These are phyloP conservation scores for Rosa chinensis DNA, from an alignment of 306 rosid species.

Conservation along the genomic window DNA sequence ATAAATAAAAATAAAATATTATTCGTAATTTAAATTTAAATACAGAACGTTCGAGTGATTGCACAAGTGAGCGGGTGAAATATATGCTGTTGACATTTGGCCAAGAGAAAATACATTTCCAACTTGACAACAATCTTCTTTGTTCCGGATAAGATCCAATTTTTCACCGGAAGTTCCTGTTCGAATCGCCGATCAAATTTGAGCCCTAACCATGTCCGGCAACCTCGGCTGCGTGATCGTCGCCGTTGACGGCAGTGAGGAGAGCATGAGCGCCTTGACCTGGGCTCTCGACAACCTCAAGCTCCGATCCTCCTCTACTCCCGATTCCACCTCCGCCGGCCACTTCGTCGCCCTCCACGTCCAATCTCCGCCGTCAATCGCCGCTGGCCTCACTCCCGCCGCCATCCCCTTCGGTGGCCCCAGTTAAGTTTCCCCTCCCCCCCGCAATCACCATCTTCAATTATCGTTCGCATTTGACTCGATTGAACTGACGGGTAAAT, in stretches of 20 bases:
- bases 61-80: not conserved
- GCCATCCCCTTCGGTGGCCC: constrained; percentile 87
- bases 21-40: too few relatives aligned
- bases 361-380: constrained; percentile 77
- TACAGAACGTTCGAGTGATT: too few relatives aligned
- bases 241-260: constrained; percentile 84
- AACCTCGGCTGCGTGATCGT: constrained; percentile 60
- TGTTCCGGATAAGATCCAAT: not conserved
- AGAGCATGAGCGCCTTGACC: constrained; percentile 73
- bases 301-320: constrained; percentile 47
- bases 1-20: too few relatives aligned
- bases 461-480: not conserved
- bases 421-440: constrained; percentile 42
- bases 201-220: constrained; percentile 42
- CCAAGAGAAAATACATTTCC: not conserved
- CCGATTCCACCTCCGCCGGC: constrained; percentile 36
- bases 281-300: constrained; percentile 86
- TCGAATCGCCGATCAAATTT: not conserved
- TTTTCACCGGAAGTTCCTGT: not conserved
- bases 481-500: not conserved
- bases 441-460: not conserved
- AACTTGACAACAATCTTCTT: not conserved
- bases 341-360: constrained; percentile 65
- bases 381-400: constrained; percentile 72
- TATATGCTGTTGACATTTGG: not conserved